A percentile compares a stretch with the other conserved stretches of the same genome.
Evolutionary conservation across 2,329 filamentous ascomycete species (phyloP).

Genomic region (Penicillium hesseltinei): DNA sequence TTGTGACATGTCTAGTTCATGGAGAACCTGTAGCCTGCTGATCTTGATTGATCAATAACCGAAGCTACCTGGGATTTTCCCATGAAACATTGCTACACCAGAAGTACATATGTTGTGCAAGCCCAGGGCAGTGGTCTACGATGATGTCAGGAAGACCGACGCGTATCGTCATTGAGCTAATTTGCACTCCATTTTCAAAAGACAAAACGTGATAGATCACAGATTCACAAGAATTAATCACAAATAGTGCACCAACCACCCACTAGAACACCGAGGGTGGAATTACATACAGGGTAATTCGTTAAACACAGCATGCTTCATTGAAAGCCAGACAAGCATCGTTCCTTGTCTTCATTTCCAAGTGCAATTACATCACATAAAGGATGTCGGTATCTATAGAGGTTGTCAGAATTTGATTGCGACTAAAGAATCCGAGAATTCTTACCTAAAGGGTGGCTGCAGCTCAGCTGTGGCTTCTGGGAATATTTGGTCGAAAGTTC

Average conservation of each 20-base stretch:
- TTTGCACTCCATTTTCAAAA: background rate
- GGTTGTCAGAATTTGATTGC: conserved; percentile 15
- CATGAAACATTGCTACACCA: background rate
- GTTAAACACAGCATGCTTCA: conserved; percentile 15
- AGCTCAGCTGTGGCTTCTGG: conserved; percentile 94
- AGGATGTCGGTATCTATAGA: conserved; percentile 61
- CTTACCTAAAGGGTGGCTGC: conserved; percentile 92
- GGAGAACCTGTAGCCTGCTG: background rate
- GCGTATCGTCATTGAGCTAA: conserved; percentile 5
- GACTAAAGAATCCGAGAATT: background rate
- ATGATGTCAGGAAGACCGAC: conserved; percentile 19
- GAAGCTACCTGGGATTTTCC: background rate
- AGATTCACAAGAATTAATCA: conserved; percentile 14
- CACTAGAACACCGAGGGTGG: conserved; percentile 16
- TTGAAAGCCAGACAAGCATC: background rate
- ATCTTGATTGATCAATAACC: background rate
- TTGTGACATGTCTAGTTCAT: no score
- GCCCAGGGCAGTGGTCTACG: background rate
- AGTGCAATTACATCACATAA: conserved; percentile 60
- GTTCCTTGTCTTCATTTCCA: background rate
- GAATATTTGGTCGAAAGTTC: conserved; percentile 81
- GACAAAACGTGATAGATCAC: conserved; percentile 5
- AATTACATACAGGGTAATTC: conserved; percentile 24
- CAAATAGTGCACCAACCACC: conserved; percentile 16
- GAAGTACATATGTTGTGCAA: background rate